Base-by-base conservation (phyloP, 371 early-diverging fungal genomes). In the Rhizoclosmatium hyalinum region DNA sequence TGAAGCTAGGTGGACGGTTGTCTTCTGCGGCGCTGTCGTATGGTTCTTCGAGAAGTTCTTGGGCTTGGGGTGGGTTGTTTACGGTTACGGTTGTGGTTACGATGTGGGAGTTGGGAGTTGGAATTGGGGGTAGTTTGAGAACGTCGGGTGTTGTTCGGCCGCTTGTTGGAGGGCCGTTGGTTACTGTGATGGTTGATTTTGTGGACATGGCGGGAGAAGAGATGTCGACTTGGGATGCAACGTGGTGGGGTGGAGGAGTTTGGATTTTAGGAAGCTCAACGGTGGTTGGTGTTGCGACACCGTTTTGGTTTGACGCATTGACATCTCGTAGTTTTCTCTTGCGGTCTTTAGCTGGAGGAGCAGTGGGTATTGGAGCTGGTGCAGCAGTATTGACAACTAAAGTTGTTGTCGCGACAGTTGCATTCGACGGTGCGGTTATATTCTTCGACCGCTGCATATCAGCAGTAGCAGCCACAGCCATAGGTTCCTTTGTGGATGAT, bases 1-100 rank as follows among this genome's bases (percentile, higher is more conserved):
- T 68, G 57, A 68, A 68, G 42, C 57, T 56, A 1, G 69, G 69
- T 8, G 58, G 69, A n/a, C 58, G 58, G 21, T 58, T 58, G 5
- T 39, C 41, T 8, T 68, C 69, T 5, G 17, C 69, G 21, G 41
- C 39, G 24, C 69, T 68, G 57, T 68, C 69, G 39, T 19, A 14
- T 12, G n/a, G 39, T 64, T 64, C 64, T 14, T 41, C 41, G 61
- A 14, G 14, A 0, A 60, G 10, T 10, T 60, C 32, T 53, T 53
- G 53, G 53, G 1, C 10, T 0, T 1, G 53, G n/a, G 10, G 53
- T n/a, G n/a, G 0, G 53, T 53, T n/a, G n/a, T 53, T 53, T 53
- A 19, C 58, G 1, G 58, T 17, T 0, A 19, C 8, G 0, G 17
- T 6, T 58, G 58, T 58, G 10, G 58, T 58, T 32, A 21, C 10